phyloP scores from a whole-genome alignment of 768 basidiomycete species.

The Collybia mongolica region DNA sequence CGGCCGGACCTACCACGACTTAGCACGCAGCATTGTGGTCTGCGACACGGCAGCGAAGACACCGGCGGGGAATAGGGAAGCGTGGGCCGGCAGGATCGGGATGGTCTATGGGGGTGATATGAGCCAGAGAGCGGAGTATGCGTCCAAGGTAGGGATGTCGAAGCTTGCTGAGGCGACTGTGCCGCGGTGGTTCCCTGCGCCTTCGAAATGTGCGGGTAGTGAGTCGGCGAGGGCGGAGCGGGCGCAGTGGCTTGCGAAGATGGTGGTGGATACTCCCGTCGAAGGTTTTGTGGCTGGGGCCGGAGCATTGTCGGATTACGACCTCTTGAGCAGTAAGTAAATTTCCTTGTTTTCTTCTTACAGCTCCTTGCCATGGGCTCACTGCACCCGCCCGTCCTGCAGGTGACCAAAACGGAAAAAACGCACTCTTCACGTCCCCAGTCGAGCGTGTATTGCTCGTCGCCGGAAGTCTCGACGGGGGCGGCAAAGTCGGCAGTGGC shows the following conservation, averaged over 20 bases:
- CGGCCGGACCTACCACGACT: conserved; percentile 30
- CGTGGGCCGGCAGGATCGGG: conserved; percentile 47
- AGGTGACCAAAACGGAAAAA: conserved; percentile 5
- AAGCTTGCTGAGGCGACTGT: conserved; percentile 40
- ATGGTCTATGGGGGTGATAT: conserved; percentile 27
- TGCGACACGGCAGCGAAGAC: conserved; percentile 48
- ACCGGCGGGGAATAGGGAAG: conserved; percentile 41
- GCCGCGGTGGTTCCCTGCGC: conserved; percentile 48
- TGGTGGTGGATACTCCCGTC: conserved; percentile 38
- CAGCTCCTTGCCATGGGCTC: too few species aligned
- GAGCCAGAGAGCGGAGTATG: conserved; percentile 22
- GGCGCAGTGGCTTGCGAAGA: conserved; percentile 28
- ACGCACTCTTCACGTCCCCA: conserved; percentile 19
- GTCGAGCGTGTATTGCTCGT: conserved; percentile 38
- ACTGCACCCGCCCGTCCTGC: too few species aligned
- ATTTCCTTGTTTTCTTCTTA: background rate
- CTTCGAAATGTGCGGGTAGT: conserved; percentile 26
- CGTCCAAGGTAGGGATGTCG: conserved; percentile 36
- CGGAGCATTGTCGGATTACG: conserved; percentile 42
- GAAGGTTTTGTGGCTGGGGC: conserved; percentile 47
- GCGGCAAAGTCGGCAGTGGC: conserved; percentile 41
- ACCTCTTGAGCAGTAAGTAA: conserved; percentile 25
- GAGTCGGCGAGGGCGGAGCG: conserved; percentile 11
- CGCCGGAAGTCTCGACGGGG: conserved; percentile 47
- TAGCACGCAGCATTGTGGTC: conserved; percentile 40